Percentiles rank a stretch among this genome's conserved stretches.
Evolutionary conservation across 805 yeast species (phyloP).

Genomic region (Candida quercuum): DNA sequence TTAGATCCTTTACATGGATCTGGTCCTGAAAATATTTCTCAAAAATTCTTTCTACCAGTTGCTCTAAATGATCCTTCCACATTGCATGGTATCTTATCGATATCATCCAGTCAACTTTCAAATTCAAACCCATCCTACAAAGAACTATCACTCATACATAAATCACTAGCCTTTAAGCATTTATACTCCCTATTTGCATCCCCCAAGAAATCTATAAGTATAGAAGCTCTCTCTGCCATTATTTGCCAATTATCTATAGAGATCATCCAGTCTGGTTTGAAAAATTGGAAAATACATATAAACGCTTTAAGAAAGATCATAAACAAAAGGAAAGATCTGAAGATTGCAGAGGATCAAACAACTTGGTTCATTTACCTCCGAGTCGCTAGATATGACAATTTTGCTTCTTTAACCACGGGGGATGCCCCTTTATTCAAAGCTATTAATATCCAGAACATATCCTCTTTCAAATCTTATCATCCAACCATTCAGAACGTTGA

Average conservation of each 20-base stretch:
- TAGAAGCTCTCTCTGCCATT: slow-evolving; percentile 9
- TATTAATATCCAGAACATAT: neutral
- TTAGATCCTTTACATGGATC: slow-evolving; percentile 11
- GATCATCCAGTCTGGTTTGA: slow-evolving; percentile 7
- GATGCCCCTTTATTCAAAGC: slow-evolving; percentile 9
- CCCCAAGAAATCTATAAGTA: slow-evolving; percentile 2
- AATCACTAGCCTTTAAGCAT: slow-evolving; percentile 10
- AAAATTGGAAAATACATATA: slow-evolving; percentile 11
- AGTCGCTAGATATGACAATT: slow-evolving; percentile 12
- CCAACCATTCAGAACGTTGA: slow-evolving; percentile 10
- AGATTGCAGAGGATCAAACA: slow-evolving; percentile 4
- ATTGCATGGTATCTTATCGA: slow-evolving; percentile 10
- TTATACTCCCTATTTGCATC: slow-evolving; percentile 4
- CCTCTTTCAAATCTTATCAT: slow-evolving; percentile 5
- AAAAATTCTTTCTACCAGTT: slow-evolving; percentile 10
- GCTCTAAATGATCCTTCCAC: slow-evolving; percentile 11
- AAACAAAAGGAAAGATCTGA: slow-evolving; percentile 2
- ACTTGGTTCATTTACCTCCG: slow-evolving; percentile 10
- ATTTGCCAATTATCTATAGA: slow-evolving; percentile 11
- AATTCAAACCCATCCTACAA: slow-evolving; percentile 6
- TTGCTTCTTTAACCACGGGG: slow-evolving; percentile 11
- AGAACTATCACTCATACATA: slow-evolving; percentile 6
- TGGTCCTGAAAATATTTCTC: slow-evolving; percentile 12
- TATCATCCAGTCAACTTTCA: slow-evolving; percentile 10
- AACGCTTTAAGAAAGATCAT: slow-evolving; percentile 8